Percentiles rank a stretch among this genome's conserved stretches.
phyloP scores from a whole-genome alignment of 805 yeast genomes.

The Tetrapisispora namnaoensis region DNA sequence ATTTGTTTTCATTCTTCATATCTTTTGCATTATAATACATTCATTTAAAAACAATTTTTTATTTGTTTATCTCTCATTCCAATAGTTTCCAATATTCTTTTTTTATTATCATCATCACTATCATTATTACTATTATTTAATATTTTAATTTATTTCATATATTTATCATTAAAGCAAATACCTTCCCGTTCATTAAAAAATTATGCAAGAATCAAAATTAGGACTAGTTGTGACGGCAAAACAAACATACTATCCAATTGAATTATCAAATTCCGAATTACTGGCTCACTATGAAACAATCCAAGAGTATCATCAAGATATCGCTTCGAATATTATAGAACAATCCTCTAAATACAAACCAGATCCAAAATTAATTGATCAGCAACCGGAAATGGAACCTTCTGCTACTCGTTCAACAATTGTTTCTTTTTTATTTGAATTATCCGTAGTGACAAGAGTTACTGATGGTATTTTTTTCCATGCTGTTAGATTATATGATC shows the following conservation, averaged over 20 bases:
- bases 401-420: slow-evolving; percentile 56
- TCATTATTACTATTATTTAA: too few species aligned
- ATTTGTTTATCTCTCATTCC: background rate
- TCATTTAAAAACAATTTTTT: background rate
- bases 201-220: slow-evolving; percentile 7
- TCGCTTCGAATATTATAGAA: slow-evolving; percentile 32
- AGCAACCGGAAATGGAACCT: slow-evolving; percentile 79
- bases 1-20: background rate
- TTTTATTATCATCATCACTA: background rate
- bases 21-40: background rate
- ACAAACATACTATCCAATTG: slow-evolving; percentile 41
- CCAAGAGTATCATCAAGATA: slow-evolving; percentile 43
- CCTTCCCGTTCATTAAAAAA: background rate
- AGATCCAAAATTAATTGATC: slow-evolving; percentile 53
- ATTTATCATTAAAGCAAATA: background rate
- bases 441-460: slow-evolving; percentile 51
- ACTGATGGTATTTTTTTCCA: slow-evolving; percentile 56
- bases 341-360: slow-evolving; percentile 36
- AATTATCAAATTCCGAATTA: slow-evolving; percentile 40
- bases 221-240: slow-evolving; percentile 31
- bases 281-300: slow-evolving; percentile 35
- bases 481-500: slow-evolving; percentile 68
- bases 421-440: slow-evolving; percentile 70
- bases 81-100: background rate
- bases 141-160: background rate